A percentile compares a stretch with the other conserved stretches of the same genome.
Conservation (phyloP, 2,329 filamentous ascomycete genomes). For the Aspergillus latus region DNA sequence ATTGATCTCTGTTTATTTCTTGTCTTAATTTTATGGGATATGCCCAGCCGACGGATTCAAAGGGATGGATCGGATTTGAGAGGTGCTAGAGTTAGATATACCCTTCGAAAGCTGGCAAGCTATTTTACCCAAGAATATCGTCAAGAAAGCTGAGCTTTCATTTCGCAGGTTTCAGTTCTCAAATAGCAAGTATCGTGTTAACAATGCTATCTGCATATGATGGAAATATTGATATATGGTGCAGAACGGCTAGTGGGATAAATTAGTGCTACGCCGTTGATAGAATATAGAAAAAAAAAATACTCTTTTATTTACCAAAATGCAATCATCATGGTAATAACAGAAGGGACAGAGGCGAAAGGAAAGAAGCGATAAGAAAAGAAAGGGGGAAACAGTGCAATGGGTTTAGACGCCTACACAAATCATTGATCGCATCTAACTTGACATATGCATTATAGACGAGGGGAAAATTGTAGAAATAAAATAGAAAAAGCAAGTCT, state of each 20-base stretch:
- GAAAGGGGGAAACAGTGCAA: conserved; percentile 7
- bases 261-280: neutral
- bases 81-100: neutral
- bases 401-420: conserved; percentile 21
- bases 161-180: too few species aligned
- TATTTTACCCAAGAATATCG: too few species aligned
- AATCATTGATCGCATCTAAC: conserved; percentile 25
- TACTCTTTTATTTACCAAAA: conserved; percentile 9
- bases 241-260: neutral
- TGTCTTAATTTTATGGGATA: neutral
- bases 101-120: too few species aligned
- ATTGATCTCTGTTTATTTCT: neutral
- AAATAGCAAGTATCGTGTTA: neutral
- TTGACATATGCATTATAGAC: conserved; percentile 23
- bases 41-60: neutral
- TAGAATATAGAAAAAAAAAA: neutral
- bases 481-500: conserved; percentile 19
- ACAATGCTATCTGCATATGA: neutral
- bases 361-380: neutral
- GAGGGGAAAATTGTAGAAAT: conserved; percentile 13
- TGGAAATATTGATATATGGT: neutral
- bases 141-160: too few species aligned
- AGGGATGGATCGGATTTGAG: neutral
- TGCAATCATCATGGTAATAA: conserved; percentile 10
- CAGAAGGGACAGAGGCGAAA: neutral